Percentiles rank a stretch among this genome's conserved stretches.
Evolutionary conservation across 441 rosid genomes (phyloP).

Genomic region (Arabidopsis lyrata): DNA sequence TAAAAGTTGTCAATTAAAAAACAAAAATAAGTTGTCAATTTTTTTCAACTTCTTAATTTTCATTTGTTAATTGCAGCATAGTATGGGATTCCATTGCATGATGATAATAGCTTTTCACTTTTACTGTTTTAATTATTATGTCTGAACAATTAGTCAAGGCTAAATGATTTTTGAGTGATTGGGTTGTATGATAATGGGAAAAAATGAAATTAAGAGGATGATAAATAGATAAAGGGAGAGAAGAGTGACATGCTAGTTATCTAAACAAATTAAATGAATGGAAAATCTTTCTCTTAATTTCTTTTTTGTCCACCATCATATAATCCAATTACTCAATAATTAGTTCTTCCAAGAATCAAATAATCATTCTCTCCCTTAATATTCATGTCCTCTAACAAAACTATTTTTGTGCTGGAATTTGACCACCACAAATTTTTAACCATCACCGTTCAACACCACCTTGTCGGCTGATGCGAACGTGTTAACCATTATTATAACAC

Average conservation of each 20-base stretch:
- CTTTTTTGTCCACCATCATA: neutral
- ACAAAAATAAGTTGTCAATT: neutral
- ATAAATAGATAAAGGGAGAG: neutral
- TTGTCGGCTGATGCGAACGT: too few relatives aligned
- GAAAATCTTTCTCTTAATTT: neutral
- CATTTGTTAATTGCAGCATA: neutral
- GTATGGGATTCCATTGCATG: constrained; percentile 15
- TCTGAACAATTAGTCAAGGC: constrained; percentile 9
- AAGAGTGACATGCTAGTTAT: too few relatives aligned
- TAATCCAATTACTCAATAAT: constrained; percentile 3
- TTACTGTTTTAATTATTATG: constrained; percentile 7
- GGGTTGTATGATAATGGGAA: neutral
- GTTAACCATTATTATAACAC: too few relatives aligned
- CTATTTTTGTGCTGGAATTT: too few relatives aligned
- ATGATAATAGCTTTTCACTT: constrained; percentile 4
- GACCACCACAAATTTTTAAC: too few relatives aligned
- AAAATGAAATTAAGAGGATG: neutral
- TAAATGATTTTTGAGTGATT: neutral
- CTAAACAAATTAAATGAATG: too few relatives aligned
- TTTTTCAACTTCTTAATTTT: neutral
- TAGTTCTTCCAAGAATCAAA: too few relatives aligned
- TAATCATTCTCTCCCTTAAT: too few relatives aligned
- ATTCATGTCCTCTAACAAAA: too few relatives aligned
- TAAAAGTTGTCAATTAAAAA: too few relatives aligned
- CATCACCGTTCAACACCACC: too few relatives aligned